Percentiles rank a stretch among this genome's conserved stretches.
phyloP scores from a whole-genome alignment of 371 early-diverging fungal genomes.

The Spiromyces aspiralis region DNA sequence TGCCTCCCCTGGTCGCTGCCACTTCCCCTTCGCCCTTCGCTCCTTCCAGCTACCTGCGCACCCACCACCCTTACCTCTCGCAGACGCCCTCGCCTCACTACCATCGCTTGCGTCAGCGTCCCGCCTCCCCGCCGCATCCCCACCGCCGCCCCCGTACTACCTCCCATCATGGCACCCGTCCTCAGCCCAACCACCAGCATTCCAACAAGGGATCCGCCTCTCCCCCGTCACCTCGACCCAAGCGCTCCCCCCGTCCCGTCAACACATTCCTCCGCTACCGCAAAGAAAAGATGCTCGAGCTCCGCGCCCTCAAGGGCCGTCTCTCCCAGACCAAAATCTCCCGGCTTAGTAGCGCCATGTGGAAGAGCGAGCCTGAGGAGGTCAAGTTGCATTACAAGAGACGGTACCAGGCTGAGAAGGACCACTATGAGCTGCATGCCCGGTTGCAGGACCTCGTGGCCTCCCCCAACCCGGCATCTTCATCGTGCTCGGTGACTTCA shows the following conservation, averaged over 20 bases:
- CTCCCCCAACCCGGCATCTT: background rate
- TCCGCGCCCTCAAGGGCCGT: conserved; percentile 30
- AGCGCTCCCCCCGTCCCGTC: conserved; percentile 38
- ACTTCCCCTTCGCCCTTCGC: no score
- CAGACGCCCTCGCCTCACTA: no score
- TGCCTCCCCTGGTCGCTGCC: no score
- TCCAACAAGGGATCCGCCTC: no score
- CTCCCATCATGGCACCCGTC: no score
- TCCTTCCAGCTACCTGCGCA: no score
- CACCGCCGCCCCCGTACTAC: no score
- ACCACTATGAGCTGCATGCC: background rate
- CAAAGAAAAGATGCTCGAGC: conserved; percentile 38
- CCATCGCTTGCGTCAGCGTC: no score
- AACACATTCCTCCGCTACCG: conserved; percentile 56
- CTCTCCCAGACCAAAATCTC: conserved; percentile 51
- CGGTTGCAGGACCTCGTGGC: background rate
- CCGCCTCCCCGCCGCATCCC: no score
- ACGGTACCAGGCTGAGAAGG: conserved; percentile 17
- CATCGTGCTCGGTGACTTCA: background rate
- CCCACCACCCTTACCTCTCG: no score
- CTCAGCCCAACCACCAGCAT: no score
- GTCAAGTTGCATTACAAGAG: conserved; percentile 28
- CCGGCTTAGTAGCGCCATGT: conserved; percentile 47
- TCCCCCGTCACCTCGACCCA: no score
- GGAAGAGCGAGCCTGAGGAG: conserved; percentile 39